Conservation (phyloP, 441 rosid genomes). For the Gossypium trilobum region DNA sequence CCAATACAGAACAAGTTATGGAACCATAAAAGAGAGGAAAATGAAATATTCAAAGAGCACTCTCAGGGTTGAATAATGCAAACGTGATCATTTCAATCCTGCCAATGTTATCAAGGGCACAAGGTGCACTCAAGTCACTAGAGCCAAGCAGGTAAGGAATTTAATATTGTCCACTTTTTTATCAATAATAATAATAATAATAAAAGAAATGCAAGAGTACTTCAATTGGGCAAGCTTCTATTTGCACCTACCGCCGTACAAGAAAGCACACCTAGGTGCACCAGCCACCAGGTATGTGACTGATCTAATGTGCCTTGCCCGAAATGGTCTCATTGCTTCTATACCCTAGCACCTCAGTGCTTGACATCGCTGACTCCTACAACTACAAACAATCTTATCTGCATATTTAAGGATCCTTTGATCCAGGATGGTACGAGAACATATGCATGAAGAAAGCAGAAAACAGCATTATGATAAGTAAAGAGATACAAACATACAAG, state of each 20-base stretch:
- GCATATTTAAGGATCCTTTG: not conserved
- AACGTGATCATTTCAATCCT: not conserved
- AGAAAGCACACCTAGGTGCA: not conserved
- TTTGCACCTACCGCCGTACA: not conserved
- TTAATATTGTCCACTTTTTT: not conserved
- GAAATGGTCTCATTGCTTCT: not conserved
- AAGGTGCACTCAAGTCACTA: not conserved
- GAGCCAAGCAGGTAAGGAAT: not conserved
- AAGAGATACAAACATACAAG: constrained; percentile 9
- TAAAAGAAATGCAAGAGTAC: not conserved
- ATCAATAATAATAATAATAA: not conserved
- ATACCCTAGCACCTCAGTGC: not conserved
- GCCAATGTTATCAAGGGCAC: not conserved
- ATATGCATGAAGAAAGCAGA: not conserved
- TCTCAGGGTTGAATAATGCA: not conserved
- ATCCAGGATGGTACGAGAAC: not conserved
- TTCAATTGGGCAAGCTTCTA: not conserved
- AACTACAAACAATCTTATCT: not conserved
- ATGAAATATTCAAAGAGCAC: not conserved
- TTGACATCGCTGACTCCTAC: not conserved
- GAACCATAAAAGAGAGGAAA: not conserved
- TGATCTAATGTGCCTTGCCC: not conserved
- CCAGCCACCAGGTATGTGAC: not conserved
- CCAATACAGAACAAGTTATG: not conserved
- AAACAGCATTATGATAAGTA: not conserved